These are phyloP conservation scores for Solanum gandarillasii DNA, from an alignment of 257 asterid genomes.

Conservation along the genomic window DNA sequence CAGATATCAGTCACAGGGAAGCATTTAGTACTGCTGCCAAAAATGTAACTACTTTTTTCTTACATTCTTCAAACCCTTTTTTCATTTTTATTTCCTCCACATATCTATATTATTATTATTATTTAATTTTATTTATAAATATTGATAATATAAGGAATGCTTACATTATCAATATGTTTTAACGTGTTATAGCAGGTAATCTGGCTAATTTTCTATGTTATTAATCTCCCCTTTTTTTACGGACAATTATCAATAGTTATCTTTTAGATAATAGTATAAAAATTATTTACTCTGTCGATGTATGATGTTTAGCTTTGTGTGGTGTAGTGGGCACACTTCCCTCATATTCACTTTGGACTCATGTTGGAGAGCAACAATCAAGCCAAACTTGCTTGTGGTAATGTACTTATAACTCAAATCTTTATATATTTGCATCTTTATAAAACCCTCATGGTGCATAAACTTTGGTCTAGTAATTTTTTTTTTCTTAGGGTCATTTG, in stretches of 20 bases:
- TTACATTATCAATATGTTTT: neutral
- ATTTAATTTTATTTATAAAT: neutral
- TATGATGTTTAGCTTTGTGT: neutral
- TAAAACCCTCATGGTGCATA: neutral
- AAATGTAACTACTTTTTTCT: conserved; percentile 31
- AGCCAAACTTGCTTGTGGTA: conserved; percentile 36
- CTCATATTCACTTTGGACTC: conserved; percentile 89
- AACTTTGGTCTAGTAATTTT: neutral
- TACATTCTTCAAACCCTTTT: neutral
- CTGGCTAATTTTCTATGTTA: neutral
- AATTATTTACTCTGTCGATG: neutral
- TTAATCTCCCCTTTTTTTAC: neutral
- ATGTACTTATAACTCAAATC: neutral
- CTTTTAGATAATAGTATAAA: neutral
- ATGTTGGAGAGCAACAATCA: conserved; percentile 71
- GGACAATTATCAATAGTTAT: neutral
- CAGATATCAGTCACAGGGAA: conserved; percentile 82
- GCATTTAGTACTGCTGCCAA: conserved; percentile 95
- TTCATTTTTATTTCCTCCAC: neutral
- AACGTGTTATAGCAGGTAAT: neutral
- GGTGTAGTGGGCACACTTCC: conserved; percentile 84
- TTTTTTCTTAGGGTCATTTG: neutral
- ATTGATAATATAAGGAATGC: neutral
- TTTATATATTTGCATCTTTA: neutral
- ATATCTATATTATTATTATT: too few species aligned